These are phyloP conservation scores for Pneumocystis canis DNA, from an alignment of 1,139 yeast species.

Conservation along the genomic window DNA sequence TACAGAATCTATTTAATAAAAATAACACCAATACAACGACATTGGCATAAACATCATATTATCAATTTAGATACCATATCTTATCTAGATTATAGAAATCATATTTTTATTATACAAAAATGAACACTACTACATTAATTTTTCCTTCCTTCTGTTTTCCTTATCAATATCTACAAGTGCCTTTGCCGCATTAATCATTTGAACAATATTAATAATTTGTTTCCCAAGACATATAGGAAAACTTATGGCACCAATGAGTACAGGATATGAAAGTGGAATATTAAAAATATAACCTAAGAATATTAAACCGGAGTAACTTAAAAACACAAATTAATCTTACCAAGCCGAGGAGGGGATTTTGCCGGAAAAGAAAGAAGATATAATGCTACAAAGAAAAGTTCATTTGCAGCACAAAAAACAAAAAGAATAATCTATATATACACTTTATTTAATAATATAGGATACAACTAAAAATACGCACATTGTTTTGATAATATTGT, in stretches of 20 bases:
- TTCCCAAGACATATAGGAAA: slow-evolving; percentile 84
- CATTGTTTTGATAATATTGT: slow-evolving; percentile 72
- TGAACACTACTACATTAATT: neutral
- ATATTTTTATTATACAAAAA: neutral
- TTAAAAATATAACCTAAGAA: slow-evolving; percentile 20
- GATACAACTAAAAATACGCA: neutral
- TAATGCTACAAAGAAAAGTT: slow-evolving; percentile 77
- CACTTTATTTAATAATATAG: neutral
- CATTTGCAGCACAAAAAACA: slow-evolving; percentile 82
- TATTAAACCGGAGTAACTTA: slow-evolving; percentile 15
- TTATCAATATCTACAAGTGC: slow-evolving; percentile 73
- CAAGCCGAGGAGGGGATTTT: slow-evolving; percentile 28
- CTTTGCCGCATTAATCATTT: slow-evolving; percentile 71
- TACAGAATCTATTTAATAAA: neutral
- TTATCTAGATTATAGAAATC: neutral
- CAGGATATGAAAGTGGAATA: slow-evolving; percentile 45
- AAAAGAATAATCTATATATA: slow-evolving; percentile 46
- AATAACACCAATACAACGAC: neutral
- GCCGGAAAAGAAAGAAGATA: slow-evolving; percentile 60
- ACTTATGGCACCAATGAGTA: slow-evolving; percentile 47
- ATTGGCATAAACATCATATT: neutral
- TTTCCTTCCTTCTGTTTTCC: slow-evolving; percentile 28
- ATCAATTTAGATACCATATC: neutral
- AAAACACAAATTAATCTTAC: slow-evolving; percentile 20
- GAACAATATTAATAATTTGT: slow-evolving; percentile 80